These are phyloP conservation scores for Aspergillus pseudoviridinutans DNA, from an alignment of 2,329 filamentous ascomycete species.

Conservation along the genomic window DNA sequence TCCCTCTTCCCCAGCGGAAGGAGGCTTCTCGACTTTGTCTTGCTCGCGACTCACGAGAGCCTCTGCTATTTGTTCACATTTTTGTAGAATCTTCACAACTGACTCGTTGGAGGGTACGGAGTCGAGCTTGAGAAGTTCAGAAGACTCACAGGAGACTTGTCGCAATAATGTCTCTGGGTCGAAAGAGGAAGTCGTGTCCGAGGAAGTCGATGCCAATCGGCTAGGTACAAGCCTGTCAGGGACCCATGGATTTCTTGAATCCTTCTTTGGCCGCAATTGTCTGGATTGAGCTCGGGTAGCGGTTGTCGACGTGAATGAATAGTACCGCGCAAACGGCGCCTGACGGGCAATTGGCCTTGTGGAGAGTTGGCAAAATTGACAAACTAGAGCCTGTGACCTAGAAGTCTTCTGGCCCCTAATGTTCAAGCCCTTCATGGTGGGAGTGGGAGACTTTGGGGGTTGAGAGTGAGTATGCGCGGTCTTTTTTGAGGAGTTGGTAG, in stretches of 20 bases:
- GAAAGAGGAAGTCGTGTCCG: constrained; percentile 2
- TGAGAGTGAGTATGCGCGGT: constrained; percentile 11
- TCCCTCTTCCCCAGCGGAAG: constrained; percentile 22
- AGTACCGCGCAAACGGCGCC: constrained; percentile 19
- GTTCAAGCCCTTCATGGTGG: constrained; percentile 34
- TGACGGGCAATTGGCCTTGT: constrained; percentile 17
- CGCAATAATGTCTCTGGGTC: constrained; percentile 26
- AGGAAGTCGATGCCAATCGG: constrained; percentile 18
- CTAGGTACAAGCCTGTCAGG: constrained; percentile 4
- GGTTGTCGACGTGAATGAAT: constrained; percentile 12
- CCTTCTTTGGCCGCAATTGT: constrained; percentile 16
- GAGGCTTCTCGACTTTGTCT: constrained; percentile 8
- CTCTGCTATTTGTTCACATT: constrained; percentile 32
- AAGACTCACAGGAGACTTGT: constrained; percentile 25
- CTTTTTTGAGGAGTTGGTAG: constrained; percentile 5
- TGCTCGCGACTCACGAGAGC: constrained; percentile 25
- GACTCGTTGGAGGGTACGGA: constrained; percentile 33
- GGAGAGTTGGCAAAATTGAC: constrained; percentile 38
- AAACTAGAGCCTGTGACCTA: constrained; percentile 26
- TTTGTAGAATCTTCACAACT: constrained; percentile 31
- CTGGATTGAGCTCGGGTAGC: constrained; percentile 8
- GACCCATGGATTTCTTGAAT: constrained; percentile 3
- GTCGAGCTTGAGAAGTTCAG: constrained; percentile 26
- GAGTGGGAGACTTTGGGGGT: constrained; percentile 2
- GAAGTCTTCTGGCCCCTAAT: constrained; percentile 25